These are phyloP conservation scores for Pseudogymnoascus sp. DNA, from an alignment of 2,329 filamentous ascomycete species.

Conservation along the genomic window DNA sequence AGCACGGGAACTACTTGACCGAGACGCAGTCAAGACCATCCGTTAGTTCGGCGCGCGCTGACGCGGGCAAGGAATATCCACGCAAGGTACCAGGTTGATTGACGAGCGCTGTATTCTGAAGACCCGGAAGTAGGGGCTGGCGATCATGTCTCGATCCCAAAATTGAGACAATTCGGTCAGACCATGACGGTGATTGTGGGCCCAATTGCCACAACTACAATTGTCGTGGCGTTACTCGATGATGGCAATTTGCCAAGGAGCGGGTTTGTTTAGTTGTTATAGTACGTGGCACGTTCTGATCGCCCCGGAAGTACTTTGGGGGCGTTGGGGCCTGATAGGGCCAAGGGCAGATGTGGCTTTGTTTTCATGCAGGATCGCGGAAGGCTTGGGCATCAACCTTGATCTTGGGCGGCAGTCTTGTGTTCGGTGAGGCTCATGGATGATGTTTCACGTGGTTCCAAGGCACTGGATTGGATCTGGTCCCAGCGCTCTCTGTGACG, in stretches of 20 bases:
- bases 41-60: slow-evolving; percentile 14
- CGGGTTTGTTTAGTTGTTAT: not conserved
- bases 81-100: slow-evolving; percentile 17
- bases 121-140: slow-evolving; percentile 5
- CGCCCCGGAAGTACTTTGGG: not conserved
- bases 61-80: slow-evolving; percentile 7
- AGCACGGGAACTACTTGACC: slow-evolving; percentile 44
- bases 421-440: not conserved
- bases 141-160: not conserved
- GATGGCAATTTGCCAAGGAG: not conserved
- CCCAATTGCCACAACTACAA: not conserved
- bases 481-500: not conserved
- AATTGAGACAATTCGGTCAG: not conserved
- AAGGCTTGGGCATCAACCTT: slow-evolving; percentile 7
- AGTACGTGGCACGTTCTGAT: slow-evolving; percentile 7
- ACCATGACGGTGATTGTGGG: not conserved
- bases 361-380: slow-evolving; percentile 7
- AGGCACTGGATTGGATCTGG: not conserved
- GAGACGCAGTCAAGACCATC: slow-evolving; percentile 21
- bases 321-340: not conserved
- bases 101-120: not conserved
- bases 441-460: not conserved
- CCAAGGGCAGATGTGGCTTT: not conserved
- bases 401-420: not conserved
- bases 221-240: not conserved